Percentiles rank a stretch among this genome's conserved stretches.
Evolutionary conservation across 495 filamentous ascomycete genomes (phyloP).

Genomic region (Hypoxylon fragiforme): DNA sequence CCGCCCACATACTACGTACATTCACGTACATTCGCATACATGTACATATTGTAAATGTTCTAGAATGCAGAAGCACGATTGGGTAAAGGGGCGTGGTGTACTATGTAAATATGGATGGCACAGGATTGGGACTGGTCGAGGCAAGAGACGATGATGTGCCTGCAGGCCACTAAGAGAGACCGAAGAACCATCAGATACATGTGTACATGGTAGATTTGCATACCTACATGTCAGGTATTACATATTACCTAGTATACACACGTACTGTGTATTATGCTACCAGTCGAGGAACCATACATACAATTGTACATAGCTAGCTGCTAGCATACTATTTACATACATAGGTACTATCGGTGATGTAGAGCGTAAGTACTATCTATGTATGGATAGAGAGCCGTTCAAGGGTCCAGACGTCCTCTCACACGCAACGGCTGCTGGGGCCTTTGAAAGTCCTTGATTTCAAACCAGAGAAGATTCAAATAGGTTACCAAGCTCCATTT

Average conservation of each 20-base stretch:
- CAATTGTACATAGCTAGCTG: too few species aligned
- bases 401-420: conserved; percentile 15
- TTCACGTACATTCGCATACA: conserved; percentile 12
- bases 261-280: too few species aligned
- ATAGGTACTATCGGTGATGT: too few species aligned
- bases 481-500: conserved; percentile 33
- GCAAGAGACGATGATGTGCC: conserved; percentile 27
- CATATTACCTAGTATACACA: too few species aligned
- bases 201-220: too few species aligned
- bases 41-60: conserved; percentile 25
- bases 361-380: too few species aligned
- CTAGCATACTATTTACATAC: too few species aligned
- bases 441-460: conserved; percentile 27
- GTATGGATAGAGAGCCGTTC: too few species aligned
- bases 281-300: too few species aligned
- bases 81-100: conserved; percentile 14
- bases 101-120: conserved; percentile 23
- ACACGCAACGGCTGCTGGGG: conserved; percentile 21
- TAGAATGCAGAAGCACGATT: conserved; percentile 28
- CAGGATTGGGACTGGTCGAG: conserved; percentile 27
- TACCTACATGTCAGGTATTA: too few species aligned
- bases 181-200: conserved; percentile 26
- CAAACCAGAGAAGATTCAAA: conserved; percentile 31
- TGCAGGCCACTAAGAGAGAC: conserved; percentile 32
- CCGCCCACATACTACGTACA: conserved; percentile 9